These are phyloP conservation scores for Diaporthe caulivora DNA, from an alignment of 2,329 filamentous ascomycete species.

Conservation along the genomic window DNA sequence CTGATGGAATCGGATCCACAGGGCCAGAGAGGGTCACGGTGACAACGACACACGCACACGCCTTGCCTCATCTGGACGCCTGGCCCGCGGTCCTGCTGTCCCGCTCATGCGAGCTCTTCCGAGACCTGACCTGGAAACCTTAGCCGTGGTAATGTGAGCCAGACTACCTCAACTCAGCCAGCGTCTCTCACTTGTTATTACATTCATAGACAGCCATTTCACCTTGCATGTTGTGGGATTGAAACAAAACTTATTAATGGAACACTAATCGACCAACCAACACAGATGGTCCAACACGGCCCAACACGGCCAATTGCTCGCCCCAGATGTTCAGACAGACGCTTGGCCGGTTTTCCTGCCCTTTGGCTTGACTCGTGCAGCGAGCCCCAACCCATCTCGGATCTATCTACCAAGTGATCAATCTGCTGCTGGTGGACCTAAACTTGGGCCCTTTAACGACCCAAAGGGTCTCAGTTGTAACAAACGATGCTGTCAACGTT, in stretches of 20 bases:
- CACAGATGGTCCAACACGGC: neutral
- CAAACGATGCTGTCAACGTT: too few species aligned
- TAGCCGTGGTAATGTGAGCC: neutral
- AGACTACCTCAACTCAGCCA: neutral
- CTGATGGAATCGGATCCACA: neutral
- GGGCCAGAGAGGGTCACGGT: constrained; percentile 12
- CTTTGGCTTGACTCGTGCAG: neutral
- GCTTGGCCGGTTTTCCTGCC: neutral
- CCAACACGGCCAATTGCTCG: neutral
- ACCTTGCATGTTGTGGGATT: constrained; percentile 16
- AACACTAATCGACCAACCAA: neutral
- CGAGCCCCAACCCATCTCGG: neutral
- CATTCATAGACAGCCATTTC: constrained; percentile 19
- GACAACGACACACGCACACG: neutral
- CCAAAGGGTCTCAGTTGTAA: too few species aligned
- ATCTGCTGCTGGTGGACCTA: neutral
- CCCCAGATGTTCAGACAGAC: neutral
- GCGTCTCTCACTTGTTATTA: neutral
- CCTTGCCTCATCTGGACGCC: neutral
- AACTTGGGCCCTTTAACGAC: neutral
- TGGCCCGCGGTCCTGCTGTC: neutral
- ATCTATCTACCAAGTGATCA: neutral
- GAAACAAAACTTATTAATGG: constrained; percentile 29
- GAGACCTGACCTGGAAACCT: neutral
- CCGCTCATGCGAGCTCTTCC: constrained; percentile 19